Evolutionary conservation across 768 basidiomycete species (phyloP), one percentile per base, ranked within the genome.

Genomic region (Tephrocybe rancida): DNA sequence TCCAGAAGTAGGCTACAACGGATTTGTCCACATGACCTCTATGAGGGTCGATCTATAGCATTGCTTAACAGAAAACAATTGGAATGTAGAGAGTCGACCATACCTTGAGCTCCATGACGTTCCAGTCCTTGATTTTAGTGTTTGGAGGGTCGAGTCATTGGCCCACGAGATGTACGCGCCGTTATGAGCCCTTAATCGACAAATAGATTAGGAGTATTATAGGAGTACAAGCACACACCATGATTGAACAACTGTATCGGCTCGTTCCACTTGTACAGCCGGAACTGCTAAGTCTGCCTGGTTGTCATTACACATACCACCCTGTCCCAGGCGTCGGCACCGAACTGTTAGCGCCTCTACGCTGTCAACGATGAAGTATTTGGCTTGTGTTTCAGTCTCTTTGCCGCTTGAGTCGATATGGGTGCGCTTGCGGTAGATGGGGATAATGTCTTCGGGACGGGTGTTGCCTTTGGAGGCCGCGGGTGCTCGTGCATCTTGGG

Each of bases 261-360:
- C 64, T 98, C 95, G 45, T 81, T 86, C 96, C 96, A 99, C 67
- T 96, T 95, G 74, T 98, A 98, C 16, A 92, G 89, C 52, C 87
- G 79, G 73, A 99, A 99, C 67, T 99, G 97, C 97, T 96, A 98
- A 27, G 90, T 88, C 61, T 98, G 96, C 1, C 97, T 97, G 0
- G 97, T 99, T 8, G 97, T 98, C 85, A 97, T 88, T 14, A 99
- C 96, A 60, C 95, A 97, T 3, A 97, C 88, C 4, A 99, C 97
- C 32, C 96, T 83, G 51, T 98, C 95, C 95, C 96, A 98, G 2
- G 93, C 90, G 55, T 97, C 95, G 3, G 88, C 78, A 4, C 90
- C 90, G 59, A 99, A 95, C 71, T 98, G 84, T 81, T 21, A 99
- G 74, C 1, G 96, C 94, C 61, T 99, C 96, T 0, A 91, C 89